These are phyloP conservation scores for Allium cepa DNA, from an alignment of 106 monocot species.

Conservation along the genomic window DNA sequence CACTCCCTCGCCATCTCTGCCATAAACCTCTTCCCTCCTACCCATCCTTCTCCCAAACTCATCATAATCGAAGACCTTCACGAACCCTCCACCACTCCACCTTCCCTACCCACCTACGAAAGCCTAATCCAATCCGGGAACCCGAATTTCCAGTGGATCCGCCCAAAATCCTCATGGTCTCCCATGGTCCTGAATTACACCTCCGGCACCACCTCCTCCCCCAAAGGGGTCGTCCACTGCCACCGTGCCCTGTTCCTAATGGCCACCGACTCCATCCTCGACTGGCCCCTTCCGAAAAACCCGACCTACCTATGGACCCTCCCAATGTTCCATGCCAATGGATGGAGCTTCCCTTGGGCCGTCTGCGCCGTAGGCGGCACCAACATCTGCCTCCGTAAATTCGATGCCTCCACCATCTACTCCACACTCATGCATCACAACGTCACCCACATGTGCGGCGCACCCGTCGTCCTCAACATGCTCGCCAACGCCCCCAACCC, in stretches of 20 bases:
- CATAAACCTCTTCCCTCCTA: constrained; percentile 10
- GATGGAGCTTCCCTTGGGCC: constrained; percentile 78
- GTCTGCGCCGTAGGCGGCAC: constrained; percentile 68
- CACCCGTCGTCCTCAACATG: constrained; percentile 84
- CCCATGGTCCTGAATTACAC: constrained; percentile 88
- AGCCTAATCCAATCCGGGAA: constrained; percentile 35
- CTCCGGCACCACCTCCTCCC: constrained; percentile 77
- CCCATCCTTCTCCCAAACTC: constrained; percentile 8
- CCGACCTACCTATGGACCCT: constrained; percentile 78
- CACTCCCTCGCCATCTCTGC: constrained; percentile 14
- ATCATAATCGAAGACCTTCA: constrained; percentile 32
- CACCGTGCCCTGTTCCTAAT: constrained; percentile 58
- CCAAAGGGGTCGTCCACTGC: constrained; percentile 83
- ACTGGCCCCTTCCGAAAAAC: constrained; percentile 46
- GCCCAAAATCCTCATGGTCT: constrained; percentile 51
- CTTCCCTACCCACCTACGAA: constrained; percentile 35
- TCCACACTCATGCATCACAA: constrained; percentile 28
- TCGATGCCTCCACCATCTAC: constrained; percentile 39
- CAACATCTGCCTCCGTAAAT: constrained; percentile 76
- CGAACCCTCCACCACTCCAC: not conserved
- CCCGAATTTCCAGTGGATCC: constrained; percentile 37
- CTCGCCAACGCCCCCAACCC: constrained; percentile 29
- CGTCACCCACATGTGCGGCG: constrained; percentile 78
- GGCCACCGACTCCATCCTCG: constrained; percentile 36
- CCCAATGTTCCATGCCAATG: constrained; percentile 91